Conservation (phyloP, 2,329 filamentous ascomycete species). For the Botrytis fabae region DNA sequence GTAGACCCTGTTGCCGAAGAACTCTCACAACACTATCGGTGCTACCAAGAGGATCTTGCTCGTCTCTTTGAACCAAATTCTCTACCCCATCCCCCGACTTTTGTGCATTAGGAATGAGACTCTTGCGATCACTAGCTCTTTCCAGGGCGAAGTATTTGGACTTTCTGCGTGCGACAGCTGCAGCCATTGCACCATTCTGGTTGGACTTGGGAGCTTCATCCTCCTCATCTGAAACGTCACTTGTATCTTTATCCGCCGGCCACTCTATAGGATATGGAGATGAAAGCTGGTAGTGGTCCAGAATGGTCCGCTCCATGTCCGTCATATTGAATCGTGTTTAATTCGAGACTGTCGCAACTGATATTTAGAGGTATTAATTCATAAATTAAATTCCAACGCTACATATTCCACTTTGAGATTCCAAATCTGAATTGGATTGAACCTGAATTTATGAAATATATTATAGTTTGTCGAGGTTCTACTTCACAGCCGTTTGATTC, state of each 20-base stretch:
- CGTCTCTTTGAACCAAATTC: slow-evolving; percentile 84
- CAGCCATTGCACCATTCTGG: slow-evolving; percentile 28
- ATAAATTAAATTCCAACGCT: background rate
- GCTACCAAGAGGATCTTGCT: slow-evolving; percentile 87
- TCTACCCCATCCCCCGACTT: slow-evolving; percentile 67
- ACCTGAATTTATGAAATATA: background rate
- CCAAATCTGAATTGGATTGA: background rate
- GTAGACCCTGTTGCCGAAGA: slow-evolving; percentile 72
- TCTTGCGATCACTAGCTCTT: slow-evolving; percentile 68
- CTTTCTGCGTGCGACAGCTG: slow-evolving; percentile 57
- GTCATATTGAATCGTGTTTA: slow-evolving; percentile 49
- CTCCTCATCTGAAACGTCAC: slow-evolving; percentile 64
- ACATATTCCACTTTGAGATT: background rate
- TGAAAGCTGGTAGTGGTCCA: slow-evolving; percentile 86
- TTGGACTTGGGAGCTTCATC: slow-evolving; percentile 28
- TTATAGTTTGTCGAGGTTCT: background rate
- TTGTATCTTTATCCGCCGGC: slow-evolving; percentile 78
- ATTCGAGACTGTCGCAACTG: slow-evolving; percentile 4
- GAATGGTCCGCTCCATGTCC: slow-evolving; percentile 73
- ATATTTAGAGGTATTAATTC: background rate
- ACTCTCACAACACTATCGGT: slow-evolving; percentile 83
- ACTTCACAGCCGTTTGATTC: background rate
- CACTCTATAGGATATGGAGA: slow-evolving; percentile 79
- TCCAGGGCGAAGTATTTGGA: slow-evolving; percentile 86
- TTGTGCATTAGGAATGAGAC: slow-evolving; percentile 64